Conservation (phyloP, 2,329 filamentous ascomycete species). For the Phyllosticta citribraziliensis region DNA sequence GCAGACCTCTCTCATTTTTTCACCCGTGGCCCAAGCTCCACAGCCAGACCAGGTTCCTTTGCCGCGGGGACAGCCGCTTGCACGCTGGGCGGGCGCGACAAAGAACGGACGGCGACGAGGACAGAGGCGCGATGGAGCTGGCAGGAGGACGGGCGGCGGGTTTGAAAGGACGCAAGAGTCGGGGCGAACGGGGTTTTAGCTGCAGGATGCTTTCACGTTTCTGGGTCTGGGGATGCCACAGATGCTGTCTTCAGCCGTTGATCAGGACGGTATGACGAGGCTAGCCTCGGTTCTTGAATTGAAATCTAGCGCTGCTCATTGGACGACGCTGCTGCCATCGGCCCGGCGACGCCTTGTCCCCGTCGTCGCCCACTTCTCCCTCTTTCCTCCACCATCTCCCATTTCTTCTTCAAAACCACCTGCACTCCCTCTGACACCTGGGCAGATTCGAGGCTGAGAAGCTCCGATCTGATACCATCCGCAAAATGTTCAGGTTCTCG, state of each 20-base stretch:
- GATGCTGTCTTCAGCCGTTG: neutral
- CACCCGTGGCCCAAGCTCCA: conserved; percentile 2
- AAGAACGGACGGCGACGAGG: neutral
- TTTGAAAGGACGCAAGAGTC: neutral
- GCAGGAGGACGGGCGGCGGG: no score
- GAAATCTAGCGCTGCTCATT: neutral
- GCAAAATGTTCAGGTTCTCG: conserved; percentile 61
- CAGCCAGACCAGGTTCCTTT: neutral
- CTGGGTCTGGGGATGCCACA: neutral
- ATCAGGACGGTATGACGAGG: neutral
- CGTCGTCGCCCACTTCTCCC: conserved; percentile 3
- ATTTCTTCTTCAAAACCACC: conserved; percentile 17
- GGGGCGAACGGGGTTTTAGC: neutral
- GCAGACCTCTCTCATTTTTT: conserved; percentile 8
- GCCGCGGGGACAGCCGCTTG: neutral
- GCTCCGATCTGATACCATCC: conserved; percentile 13
- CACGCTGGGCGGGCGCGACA: neutral
- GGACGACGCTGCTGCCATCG: neutral
- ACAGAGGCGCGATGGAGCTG: no score
- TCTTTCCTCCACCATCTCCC: conserved; percentile 19
- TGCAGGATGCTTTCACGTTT: neutral
- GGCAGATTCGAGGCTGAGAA: neutral
- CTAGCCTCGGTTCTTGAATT: neutral
- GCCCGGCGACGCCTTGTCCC: neutral
- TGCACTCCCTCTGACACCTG: conserved; percentile 23